These are phyloP conservation scores for Gossypium schwendimanii DNA, from an alignment of 441 rosid genomes.

Conservation along the genomic window DNA sequence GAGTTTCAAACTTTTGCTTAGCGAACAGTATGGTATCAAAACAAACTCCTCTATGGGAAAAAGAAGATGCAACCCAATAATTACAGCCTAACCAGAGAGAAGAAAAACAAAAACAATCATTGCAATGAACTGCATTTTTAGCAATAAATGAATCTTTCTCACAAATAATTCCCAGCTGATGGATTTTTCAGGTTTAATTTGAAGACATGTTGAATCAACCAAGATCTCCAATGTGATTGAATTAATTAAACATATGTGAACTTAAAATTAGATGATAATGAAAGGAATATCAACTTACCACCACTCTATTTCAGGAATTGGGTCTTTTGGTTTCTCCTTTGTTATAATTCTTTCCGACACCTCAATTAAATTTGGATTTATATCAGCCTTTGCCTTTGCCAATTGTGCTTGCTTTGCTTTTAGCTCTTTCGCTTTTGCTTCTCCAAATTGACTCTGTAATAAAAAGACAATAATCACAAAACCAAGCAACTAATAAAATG, in stretches of 20 bases:
- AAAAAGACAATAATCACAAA: constrained; percentile 11
- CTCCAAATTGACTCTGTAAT: constrained; percentile 81
- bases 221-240: not conserved
- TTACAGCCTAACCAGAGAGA: not conserved
- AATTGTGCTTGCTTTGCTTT: constrained; percentile 87
- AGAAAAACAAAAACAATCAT: not conserved
- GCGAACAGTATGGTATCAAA: not conserved
- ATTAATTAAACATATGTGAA: not conserved
- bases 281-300: constrained; percentile 48
- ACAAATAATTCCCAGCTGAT: not conserved
- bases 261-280: not conserved
- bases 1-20: not conserved
- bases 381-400: constrained; percentile 82
- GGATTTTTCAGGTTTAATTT: not conserved
- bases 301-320: constrained; percentile 87
- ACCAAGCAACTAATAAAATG: constrained; percentile 10
- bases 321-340: constrained; percentile 65
- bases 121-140: not conserved
- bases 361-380: constrained; percentile 90
- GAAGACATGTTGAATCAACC: not conserved
- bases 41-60: not conserved
- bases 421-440: constrained; percentile 77
- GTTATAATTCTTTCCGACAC: constrained; percentile 65
- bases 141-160: not conserved
- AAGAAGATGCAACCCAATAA: not conserved